These are phyloP conservation scores for Trichoderma breve DNA, from an alignment of 2,329 filamentous ascomycete genomes.

Conservation along the genomic window DNA sequence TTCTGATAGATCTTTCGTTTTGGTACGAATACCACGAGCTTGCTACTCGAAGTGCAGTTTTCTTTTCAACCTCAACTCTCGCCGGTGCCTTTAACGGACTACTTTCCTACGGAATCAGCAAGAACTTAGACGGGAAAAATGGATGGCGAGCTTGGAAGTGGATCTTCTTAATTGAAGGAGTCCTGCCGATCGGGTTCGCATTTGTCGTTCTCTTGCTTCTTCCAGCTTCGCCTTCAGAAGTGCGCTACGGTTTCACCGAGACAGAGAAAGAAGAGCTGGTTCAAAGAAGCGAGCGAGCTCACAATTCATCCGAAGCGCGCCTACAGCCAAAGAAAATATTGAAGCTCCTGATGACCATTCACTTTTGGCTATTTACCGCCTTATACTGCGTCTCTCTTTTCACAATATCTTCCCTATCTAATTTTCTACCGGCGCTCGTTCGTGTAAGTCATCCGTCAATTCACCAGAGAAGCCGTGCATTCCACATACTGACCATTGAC, in stretches of 20 bases:
- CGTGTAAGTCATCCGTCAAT: neutral
- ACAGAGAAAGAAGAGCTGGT: neutral
- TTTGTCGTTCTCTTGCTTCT: neutral
- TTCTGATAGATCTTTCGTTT: neutral
- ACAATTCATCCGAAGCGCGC: neutral
- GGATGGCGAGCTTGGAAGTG: neutral
- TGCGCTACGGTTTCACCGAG: neutral
- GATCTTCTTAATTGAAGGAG: neutral
- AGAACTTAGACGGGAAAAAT: neutral
- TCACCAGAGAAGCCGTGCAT: no score
- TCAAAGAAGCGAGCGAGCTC: neutral
- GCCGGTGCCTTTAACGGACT: neutral
- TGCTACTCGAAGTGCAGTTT: neutral
- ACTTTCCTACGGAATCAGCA: neutral
- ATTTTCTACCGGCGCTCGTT: neutral
- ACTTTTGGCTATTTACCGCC: neutral
- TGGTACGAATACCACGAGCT: neutral
- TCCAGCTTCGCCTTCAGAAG: neutral
- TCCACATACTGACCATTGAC: neutral
- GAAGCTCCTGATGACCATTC: neutral
- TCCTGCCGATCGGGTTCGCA: neutral
- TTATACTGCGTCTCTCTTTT: neutral
- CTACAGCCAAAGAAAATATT: neutral
- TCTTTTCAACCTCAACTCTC: neutral
- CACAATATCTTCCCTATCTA: neutral